Conservation (phyloP, 495 filamentous ascomycete genomes). For the Apodospora peruviana region DNA sequence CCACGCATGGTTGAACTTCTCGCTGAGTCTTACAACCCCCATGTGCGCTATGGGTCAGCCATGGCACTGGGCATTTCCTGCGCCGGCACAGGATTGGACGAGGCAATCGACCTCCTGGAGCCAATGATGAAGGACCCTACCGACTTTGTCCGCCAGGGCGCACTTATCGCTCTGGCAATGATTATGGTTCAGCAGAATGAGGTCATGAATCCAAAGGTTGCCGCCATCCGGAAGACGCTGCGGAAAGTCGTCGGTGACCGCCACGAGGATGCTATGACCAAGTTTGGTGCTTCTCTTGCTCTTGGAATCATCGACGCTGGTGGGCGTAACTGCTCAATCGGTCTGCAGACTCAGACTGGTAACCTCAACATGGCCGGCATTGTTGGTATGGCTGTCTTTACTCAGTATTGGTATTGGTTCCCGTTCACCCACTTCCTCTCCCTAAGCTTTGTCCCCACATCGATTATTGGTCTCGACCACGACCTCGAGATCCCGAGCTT, state of each 20-base stretch:
- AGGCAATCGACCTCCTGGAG: conserved; percentile 94
- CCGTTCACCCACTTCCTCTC: conserved; percentile 96
- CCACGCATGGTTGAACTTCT: conserved; percentile 99
- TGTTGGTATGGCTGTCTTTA: conserved; percentile 96
- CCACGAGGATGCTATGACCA: conserved; percentile 99
- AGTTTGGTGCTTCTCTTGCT: conserved; percentile 90
- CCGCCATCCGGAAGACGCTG: conserved; percentile 73
- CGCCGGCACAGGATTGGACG: conserved; percentile 91
- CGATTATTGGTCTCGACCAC: conserved; percentile 89
- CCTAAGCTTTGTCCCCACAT: conserved; percentile 86
- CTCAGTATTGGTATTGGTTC: conserved; percentile 99
- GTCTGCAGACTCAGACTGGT: conserved; percentile 93
- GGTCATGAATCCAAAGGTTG: conserved; percentile 87
- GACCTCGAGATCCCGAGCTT: conserved; percentile 92
- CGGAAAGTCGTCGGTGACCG: conserved; percentile 90
- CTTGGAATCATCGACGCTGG: conserved; percentile 98
- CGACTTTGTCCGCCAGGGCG: conserved; percentile 97
- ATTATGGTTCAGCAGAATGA: conserved; percentile 98
- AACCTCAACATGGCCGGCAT: conserved; percentile 97
- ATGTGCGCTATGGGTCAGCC: conserved; percentile 95
- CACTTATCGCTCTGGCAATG: conserved; percentile 92
- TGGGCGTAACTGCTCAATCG: conserved; percentile 96
- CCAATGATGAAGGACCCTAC: conserved; percentile 99
- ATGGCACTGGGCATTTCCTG: conserved; percentile 99
- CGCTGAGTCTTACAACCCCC: conserved; percentile 97